These are phyloP conservation scores for Hypsizygus ulmarius DNA, from an alignment of 1,284 basidiomycete genomes.

Conservation along the genomic window DNA sequence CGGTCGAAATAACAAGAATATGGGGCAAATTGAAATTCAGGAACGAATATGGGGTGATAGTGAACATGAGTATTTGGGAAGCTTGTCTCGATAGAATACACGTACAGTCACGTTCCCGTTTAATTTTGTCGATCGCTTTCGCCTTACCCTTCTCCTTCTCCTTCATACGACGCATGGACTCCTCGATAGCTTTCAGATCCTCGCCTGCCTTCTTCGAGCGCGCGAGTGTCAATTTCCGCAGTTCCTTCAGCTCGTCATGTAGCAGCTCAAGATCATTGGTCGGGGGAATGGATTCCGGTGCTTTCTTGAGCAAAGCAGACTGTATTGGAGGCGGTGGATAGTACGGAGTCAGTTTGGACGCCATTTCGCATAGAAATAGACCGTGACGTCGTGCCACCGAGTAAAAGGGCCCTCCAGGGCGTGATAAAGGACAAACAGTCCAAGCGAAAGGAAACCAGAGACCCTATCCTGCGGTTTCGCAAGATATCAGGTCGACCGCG, in stretches of 20 bases:
- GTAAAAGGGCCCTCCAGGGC: constrained; percentile 8
- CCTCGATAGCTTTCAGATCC: constrained; percentile 66
- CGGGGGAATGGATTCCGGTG: constrained; percentile 62
- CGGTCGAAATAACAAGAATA: not conserved
- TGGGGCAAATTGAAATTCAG: constrained; percentile 12
- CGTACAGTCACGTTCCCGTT: constrained; percentile 71
- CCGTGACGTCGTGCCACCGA: constrained; percentile 3
- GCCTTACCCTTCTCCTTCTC: constrained; percentile 76
- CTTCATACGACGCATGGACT: constrained; percentile 66
- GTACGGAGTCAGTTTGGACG: constrained; percentile 51
- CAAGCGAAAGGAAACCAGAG: constrained; percentile 12
- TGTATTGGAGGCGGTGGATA: constrained; percentile 42
- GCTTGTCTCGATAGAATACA: constrained; percentile 31
- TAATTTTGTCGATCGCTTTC: constrained; percentile 62
- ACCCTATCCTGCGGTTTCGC: constrained; percentile 14
- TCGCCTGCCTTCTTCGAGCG: constrained; percentile 66
- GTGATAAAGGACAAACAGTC: constrained; percentile 11
- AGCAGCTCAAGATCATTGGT: constrained; percentile 71
- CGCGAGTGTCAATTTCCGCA: constrained; percentile 54
- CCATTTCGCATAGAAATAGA: constrained; percentile 31
- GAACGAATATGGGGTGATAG: constrained; percentile 12
- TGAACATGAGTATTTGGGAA: constrained; percentile 14
- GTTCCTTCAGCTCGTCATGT: constrained; percentile 53
- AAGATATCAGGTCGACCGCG: constrained; percentile 20
- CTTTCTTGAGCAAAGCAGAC: constrained; percentile 57